These are phyloP conservation scores for Saccharomycopsis phalli DNA, from an alignment of 1,139 yeast species.

Conservation along the genomic window DNA sequence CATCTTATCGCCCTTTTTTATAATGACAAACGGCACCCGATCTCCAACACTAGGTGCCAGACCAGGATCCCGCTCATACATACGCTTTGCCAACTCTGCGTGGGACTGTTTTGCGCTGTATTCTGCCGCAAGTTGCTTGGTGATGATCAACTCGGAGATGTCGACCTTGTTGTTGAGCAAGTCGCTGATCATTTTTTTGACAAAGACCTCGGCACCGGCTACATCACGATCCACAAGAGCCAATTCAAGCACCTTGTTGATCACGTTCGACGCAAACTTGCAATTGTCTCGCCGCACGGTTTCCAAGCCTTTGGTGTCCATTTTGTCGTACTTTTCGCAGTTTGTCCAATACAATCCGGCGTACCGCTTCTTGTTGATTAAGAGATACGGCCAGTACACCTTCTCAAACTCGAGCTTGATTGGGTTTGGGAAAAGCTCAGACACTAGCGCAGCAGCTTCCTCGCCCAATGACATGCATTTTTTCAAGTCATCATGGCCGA, in stretches of 20 bases:
- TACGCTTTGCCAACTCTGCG: conserved; percentile 90
- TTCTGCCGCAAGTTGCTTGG: conserved; percentile 87
- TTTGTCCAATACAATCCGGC: conserved; percentile 97
- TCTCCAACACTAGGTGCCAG: conserved; percentile 96
- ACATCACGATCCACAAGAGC: conserved; percentile 87
- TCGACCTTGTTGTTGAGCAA: conserved; percentile 86
- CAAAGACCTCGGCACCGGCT: conserved; percentile 76
- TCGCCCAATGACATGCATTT: conserved; percentile 89
- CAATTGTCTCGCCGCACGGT: conserved; percentile 98
- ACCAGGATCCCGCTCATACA: conserved; percentile 95
- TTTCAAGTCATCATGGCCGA: conserved; percentile 74
- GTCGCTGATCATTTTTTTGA: conserved; percentile 83
- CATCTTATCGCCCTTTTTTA: conserved; percentile 69
- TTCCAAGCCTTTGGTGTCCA: conserved; percentile 98
- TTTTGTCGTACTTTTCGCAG: conserved; percentile 82
- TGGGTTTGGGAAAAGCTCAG: conserved; percentile 69
- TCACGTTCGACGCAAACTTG: conserved; percentile 85
- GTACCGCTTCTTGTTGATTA: conserved; percentile 92
- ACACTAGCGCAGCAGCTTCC: conserved; percentile 87
- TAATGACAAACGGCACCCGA: conserved; percentile 95
- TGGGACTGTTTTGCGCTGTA: conserved; percentile 97
- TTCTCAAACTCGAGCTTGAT: conserved; percentile 95
- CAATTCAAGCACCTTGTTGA: conserved; percentile 79
- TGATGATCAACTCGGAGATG: conserved; percentile 85
- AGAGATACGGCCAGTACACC: conserved; percentile 87